Conservation (phyloP, 2,329 filamentous ascomycete genomes). For the Exophiala viscosa region DNA sequence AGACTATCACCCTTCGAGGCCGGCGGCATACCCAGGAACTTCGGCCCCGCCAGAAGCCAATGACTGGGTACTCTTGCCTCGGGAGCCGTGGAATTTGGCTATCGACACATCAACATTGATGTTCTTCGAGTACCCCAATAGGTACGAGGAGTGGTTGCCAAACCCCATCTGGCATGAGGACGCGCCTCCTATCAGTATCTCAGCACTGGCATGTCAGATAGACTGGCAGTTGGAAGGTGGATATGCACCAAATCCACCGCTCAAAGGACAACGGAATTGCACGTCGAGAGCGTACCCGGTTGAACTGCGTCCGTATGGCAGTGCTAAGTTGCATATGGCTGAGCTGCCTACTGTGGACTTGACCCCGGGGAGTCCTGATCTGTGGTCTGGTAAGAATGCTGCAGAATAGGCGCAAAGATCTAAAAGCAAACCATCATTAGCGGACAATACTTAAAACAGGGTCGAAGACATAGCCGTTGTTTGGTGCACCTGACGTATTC, state of each 20-base stretch:
- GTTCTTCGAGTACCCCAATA: conserved; percentile 31
- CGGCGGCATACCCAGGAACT: conserved; percentile 28
- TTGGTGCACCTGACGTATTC: no score
- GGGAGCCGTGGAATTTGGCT: conserved; percentile 33
- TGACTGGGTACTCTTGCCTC: conserved; percentile 37
- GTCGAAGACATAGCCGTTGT: no score
- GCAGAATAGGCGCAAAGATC: not conserved
- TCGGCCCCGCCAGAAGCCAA: conserved; percentile 31
- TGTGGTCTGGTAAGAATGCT: conserved; percentile 12
- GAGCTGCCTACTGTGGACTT: conserved; percentile 38
- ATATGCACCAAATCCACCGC: conserved; percentile 35
- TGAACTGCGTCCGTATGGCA: conserved; percentile 46
- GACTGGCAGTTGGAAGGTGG: conserved; percentile 36
- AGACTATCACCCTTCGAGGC: conserved; percentile 28
- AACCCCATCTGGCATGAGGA: conserved; percentile 33
- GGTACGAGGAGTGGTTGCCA: conserved; percentile 22
- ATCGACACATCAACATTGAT: conserved; percentile 35
- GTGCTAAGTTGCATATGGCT: conserved; percentile 47
- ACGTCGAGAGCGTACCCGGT: conserved; percentile 35
- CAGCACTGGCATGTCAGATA: conserved; percentile 39
- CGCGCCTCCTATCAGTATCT: conserved; percentile 37
- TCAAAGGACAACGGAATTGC: conserved; percentile 34
- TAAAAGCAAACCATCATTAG: not conserved
- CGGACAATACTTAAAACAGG: no score
- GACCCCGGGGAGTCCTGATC: conserved; percentile 21